Percentiles rank a stretch among this genome's conserved stretches.
Evolutionary conservation across 768 basidiomycete genomes (phyloP).

Genomic region (Suillus plorans): DNA sequence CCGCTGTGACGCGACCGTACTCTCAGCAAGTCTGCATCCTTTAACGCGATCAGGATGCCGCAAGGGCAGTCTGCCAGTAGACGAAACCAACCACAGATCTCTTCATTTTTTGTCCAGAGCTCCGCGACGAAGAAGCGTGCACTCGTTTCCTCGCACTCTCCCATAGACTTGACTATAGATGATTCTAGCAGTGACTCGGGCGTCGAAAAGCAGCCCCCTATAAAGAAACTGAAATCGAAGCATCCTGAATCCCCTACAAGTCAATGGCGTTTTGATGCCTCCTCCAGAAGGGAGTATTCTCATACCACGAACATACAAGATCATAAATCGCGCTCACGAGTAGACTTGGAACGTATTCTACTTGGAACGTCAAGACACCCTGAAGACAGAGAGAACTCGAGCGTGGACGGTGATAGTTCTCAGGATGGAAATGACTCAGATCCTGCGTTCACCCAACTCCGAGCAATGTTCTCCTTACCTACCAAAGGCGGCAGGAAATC

Average conservation of each 20-base stretch:
- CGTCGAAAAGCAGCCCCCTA: slow-evolving; percentile 22
- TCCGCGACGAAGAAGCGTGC: slow-evolving; percentile 28
- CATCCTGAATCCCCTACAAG: slow-evolving; percentile 26
- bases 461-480: slow-evolving; percentile 42
- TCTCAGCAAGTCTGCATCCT: not conserved
- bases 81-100: slow-evolving; percentile 10
- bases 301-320: slow-evolving; percentile 40
- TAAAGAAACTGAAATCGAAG: slow-evolving; percentile 29
- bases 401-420: slow-evolving; percentile 25
- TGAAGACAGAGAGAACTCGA: slow-evolving; percentile 21
- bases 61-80: not conserved
- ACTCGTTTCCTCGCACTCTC: slow-evolving; percentile 17
- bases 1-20: slow-evolving; percentile 25
- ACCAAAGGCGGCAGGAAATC: slow-evolving; percentile 38
- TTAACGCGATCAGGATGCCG: not conserved
- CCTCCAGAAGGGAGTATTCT: not conserved
- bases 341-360: slow-evolving; percentile 55
- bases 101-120: slow-evolving; percentile 4
- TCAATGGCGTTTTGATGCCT: slow-evolving; percentile 44
- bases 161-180: slow-evolving; percentile 57
- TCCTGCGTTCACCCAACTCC: slow-evolving; percentile 45
- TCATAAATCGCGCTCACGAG: slow-evolving; percentile 30
- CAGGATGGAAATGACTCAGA: slow-evolving; percentile 44
- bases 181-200: slow-evolving; percentile 23
- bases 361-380: slow-evolving; percentile 36